Percentiles rank a stretch among this genome's conserved stretches.
Conservation (phyloP, 176 grass and related monocot species). For the Bothriochloa decipiens region DNA sequence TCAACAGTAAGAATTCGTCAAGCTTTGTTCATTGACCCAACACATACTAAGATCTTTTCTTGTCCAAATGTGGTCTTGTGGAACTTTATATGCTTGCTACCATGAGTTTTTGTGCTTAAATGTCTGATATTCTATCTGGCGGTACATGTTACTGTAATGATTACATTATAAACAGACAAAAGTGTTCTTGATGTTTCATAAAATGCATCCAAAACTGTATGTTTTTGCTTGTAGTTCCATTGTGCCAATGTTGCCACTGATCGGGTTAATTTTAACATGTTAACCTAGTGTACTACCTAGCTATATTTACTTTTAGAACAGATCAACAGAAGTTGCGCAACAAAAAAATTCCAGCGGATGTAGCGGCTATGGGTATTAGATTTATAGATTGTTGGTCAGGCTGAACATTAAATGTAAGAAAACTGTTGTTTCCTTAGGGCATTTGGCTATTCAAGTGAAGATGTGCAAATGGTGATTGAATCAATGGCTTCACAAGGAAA, state of each 20-base stretch:
- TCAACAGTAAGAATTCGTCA: constrained; percentile 80
- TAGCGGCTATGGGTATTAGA: constrained; percentile 5
- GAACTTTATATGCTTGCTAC: constrained; percentile 11
- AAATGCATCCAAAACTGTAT: not conserved
- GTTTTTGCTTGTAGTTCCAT: constrained; percentile 28
- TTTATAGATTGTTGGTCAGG: constrained; percentile 13
- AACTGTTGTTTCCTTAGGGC: constrained; percentile 65
- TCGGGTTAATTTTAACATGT: constrained; percentile 12
- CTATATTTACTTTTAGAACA: constrained; percentile 18
- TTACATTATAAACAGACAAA: not conserved
- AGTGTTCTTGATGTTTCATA: constrained; percentile 18
- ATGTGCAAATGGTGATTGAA: constrained; percentile 99
- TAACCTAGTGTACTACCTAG: constrained; percentile 11
- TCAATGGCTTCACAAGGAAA: constrained; percentile 99
- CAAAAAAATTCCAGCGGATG: not conserved
- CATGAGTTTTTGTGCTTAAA: constrained; percentile 17
- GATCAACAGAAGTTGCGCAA: not conserved
- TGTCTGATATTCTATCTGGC: not conserved
- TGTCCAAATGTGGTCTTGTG: not conserved
- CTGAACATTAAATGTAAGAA: constrained; percentile 45
- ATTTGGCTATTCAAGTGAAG: constrained; percentile 99
- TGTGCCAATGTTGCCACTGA: not conserved
- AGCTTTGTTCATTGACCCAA: constrained; percentile 13
- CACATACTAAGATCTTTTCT: constrained; percentile 6
- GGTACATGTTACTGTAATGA: not conserved